Percentiles rank a stretch among this genome's conserved stretches.
Evolutionary conservation across 2,329 filamentous ascomycete genomes (phyloP).

Genomic region (Coniochaeta prunicola): DNA sequence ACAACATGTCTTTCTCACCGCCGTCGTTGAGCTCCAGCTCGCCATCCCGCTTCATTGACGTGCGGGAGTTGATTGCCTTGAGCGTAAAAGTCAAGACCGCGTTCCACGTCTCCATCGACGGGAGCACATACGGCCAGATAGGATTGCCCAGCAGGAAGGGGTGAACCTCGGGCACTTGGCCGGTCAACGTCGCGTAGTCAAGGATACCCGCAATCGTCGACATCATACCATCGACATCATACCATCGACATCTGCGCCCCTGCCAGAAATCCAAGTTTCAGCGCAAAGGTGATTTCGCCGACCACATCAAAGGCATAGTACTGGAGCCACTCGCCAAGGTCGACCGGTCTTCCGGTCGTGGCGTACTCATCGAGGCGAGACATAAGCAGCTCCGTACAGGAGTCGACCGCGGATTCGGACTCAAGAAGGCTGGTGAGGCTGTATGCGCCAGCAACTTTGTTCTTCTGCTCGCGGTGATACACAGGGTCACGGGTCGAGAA

Average conservation of each 20-base stretch:
- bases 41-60: slow-evolving; percentile 1
- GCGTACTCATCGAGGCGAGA: slow-evolving; percentile 1
- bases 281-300: slow-evolving; percentile 2
- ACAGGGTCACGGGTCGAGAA: slow-evolving; percentile 1
- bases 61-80: slow-evolving; percentile 3
- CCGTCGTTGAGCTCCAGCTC: slow-evolving; percentile 1
- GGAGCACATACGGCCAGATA: neutral
- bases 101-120: slow-evolving; percentile 2
- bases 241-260: neutral
- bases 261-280: slow-evolving; percentile 2
- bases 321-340: slow-evolving; percentile 2
- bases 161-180: slow-evolving; percentile 2
- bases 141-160: slow-evolving; percentile 2
- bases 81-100: slow-evolving; percentile 2
- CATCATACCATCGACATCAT: slow-evolving; percentile 4
- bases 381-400: slow-evolving; percentile 1
- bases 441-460: slow-evolving; percentile 2
- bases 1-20: slow-evolving; percentile 2
- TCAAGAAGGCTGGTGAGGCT: slow-evolving; percentile 2
- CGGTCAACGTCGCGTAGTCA: neutral
- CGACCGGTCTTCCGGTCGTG: neutral
- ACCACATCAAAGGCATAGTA: slow-evolving; percentile 3
- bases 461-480: slow-evolving; percentile 3
- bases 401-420: neutral
- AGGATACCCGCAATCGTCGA: slow-evolving; percentile 1